Evolutionary conservation across 169 alveolate species (phyloP), one percentile per base, ranked within the genome.

Genomic region (Eimeria maxima): DNA sequence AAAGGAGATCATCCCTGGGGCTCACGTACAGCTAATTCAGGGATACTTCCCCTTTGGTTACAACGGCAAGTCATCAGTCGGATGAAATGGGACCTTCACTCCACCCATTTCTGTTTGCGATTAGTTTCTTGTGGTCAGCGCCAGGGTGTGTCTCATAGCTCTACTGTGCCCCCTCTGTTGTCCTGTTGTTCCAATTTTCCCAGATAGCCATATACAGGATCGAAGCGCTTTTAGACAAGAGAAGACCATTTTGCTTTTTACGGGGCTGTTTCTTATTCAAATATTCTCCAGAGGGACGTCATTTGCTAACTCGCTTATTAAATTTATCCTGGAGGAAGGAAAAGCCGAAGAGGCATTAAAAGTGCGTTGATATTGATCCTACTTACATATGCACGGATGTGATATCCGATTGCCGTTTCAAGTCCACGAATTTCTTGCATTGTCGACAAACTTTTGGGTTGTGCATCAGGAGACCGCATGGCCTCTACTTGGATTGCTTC

Each of bases 1-100:
- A 63, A 87, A 63, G 65, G 93, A 87, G 16, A 60, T 38, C 0
- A 81, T 87, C 11, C 71, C 78, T 42, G 93, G 93, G 27, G 65
- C 57, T 7, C 57, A 57, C 24, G n/a, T 63, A 5, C 81, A 57
- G 65, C 53, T 87, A 33, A 87, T 87, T 87, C 93, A 87, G 81
- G 93, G 93, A 38, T 87, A 57, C 65, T 50, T 87, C 3, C 93
- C 93, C n/a, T 87, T 87, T 63, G 93, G 93, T 4, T 87, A 87
- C 93, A 47, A 42, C 29, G 93, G 93, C 80, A 87, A 87, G 80
- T 47, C 67, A 47, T 33, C 38, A 33, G 1, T 33, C 38, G 38
- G 38, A 33, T 1, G 11, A 2, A 45, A 5, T 80, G 18, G 53
- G 50, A 6, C 50, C 20, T 20, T 24, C 69, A 18, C n/a, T 44